Evolutionary conservation across 2,329 filamentous ascomycete species (phyloP).

Genomic region (Lasiodiplodia sp.): DNA sequence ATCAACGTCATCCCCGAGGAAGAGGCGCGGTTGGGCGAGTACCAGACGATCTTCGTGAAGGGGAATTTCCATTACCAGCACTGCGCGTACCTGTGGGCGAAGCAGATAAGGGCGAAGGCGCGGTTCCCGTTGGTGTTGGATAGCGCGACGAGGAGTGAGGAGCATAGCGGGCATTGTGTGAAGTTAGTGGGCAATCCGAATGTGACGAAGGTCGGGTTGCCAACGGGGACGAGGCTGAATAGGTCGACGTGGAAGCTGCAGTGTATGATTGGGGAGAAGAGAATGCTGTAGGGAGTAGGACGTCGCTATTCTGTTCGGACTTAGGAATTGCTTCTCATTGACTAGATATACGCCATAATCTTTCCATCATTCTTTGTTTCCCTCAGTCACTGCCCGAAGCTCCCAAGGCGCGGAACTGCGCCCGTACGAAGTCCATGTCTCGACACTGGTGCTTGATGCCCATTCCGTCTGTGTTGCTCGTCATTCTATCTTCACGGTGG

Average conservation of each 20-base stretch:
- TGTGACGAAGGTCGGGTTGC: neutral
- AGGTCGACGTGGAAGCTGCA: neutral
- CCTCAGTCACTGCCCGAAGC: no score
- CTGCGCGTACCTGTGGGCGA: neutral
- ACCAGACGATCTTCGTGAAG: neutral
- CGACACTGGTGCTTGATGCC: no score
- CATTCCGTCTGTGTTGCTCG: no score
- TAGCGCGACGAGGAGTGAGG: neutral
- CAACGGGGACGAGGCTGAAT: neutral
- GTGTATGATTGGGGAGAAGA: neutral
- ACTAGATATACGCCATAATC: no score
- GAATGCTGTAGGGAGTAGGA: neutral
- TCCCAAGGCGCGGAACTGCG: no score
- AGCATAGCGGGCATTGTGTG: neutral
- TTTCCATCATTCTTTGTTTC: no score
- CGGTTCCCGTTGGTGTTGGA: neutral
- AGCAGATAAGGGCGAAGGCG: neutral
- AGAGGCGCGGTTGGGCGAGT: neutral
- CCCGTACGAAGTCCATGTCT: no score
- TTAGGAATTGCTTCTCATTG: no score
- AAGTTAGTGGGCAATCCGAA: neutral
- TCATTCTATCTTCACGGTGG: no score
- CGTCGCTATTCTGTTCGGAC: no score
- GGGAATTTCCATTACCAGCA: neutral
- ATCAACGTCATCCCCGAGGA: neutral